Base-by-base conservation (phyloP, 768 basidiomycete species). In the Tephrocybe sp. region DNA sequence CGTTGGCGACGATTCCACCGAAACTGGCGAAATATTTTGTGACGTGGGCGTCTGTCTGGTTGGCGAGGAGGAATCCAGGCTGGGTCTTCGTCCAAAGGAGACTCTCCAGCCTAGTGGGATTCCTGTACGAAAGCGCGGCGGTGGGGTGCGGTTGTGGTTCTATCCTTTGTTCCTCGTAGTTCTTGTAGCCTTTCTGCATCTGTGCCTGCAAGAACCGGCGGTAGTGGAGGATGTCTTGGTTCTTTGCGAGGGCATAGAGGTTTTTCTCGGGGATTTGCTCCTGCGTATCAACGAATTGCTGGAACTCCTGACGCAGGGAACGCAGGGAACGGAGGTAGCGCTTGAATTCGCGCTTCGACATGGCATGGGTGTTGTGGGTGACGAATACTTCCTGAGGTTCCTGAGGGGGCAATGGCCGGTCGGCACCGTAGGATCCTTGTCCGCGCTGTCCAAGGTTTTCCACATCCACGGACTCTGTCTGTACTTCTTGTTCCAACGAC, bases 111-210 rank as follows among this genome's bases (percentile, higher is more conserved):
- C 54, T 46, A 5, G 85, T 73, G 32, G 77, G 73, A 35, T 72
- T 69, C 2, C 79, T 65, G 64, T 92, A 92, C 39, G 71, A 68
- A 36, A 91, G 72, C 3, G 79, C 90, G 34, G 75, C 88, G 33
- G 67, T 73, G 22, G 68, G 74, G 57, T 92, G 90, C 0, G 87
- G 87, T 49, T 79, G 73, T 38, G 78, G 83, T 53, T 83, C 80
- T 54, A 92, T 83, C 35, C 60, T 65, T 48, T 36, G 63, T 50
- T 46, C 63, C 16, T 44, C 51, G 40, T 51, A 55, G 40, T 64
- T 55, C 38, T 57, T 31, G 44, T 61, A 60, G 26, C 61, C 49
- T 11, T 42, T 45, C n/a, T 60, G 43, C 35, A 61, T 65, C 54
- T 64, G 62, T n/a, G 62, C 51, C 38, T 54, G 59, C 57, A 80